Base-by-base conservation (phyloP, 441 rosid species). In the Gossypium davidsonii region DNA sequence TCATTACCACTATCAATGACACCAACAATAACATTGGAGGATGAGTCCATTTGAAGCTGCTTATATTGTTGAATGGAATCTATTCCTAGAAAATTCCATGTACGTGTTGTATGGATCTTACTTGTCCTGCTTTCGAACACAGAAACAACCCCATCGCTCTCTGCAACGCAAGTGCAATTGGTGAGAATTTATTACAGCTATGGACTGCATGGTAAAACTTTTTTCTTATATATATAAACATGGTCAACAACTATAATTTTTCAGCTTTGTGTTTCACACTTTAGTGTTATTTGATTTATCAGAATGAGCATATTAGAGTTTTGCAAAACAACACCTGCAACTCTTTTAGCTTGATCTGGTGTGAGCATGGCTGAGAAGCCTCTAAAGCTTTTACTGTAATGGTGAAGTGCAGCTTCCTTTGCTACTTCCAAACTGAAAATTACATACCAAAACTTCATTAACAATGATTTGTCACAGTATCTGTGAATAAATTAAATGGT, bases 281-380 rank as follows among this genome's bases (percentile, higher is more conserved):
- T n/a, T 56, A 56, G 20, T 44, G 23, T 56, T 56, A 23, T 23
- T 57, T 57, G 46, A 28, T 21, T 37, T 23, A 11, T 10, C n/a
- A 52, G 15, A 48, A 49, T 34, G 5, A 21, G 4, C 9, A 31
- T 18, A 39, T 39, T 39, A 39, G 11, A 48, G 3, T n/a, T 25
- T 25, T 61, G 37, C 31, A 10, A 21, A 44, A 64, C 9, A 55
- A 42, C 71, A 78, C 86, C 80, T 23, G 82, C 71, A 26, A 82
- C 81, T 46, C 53, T 74, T 8, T 77, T 76, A 67, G 81, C 85
- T 76, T 87, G 83, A 18, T 83, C 69, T 57, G 79, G 75, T 58
- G 86, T 81, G 37, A 82, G 86, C 84, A 78, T 79, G 59, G 87
- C 87, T 5, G 85, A 77, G 78, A 87, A 85, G 65, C 89, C 88